Evolutionary conservation across 768 basidiomycete genomes (phyloP), one percentile per base, ranked within the genome.

Genomic region (Boletus vermiculosoides): DNA sequence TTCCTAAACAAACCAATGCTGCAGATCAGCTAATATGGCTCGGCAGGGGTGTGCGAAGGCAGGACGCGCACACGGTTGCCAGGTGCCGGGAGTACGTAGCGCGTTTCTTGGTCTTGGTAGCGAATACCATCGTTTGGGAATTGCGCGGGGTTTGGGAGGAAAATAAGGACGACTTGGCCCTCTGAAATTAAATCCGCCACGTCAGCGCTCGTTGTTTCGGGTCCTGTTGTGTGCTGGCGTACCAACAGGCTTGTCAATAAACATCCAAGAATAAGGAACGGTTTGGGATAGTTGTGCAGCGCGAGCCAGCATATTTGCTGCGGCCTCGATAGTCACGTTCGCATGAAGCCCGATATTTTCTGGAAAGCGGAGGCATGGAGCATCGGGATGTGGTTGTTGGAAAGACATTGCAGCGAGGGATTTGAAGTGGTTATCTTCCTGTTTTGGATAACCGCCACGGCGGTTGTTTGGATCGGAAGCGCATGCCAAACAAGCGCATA

Each of bases 101-200:
- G 82, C 42, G 80, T 79, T 66, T 93, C 91, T 52, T 83, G 73
- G 55, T 92, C 91, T 61, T 86, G 83, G 67, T 80, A 94, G 41
- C 88, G 83, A 54, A 93, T 78, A 20, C 91, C 91, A 63, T 94
- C 91, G 55, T 77, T 80, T 22, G 89, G 90, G 67, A 89, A 88
- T 3, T 81, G 78, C 25, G 77, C 64, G 55, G 81, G 81, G 15
- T 75, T 77, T 10, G 82, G 81, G 45, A 90, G 73, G 72, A 81
- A 91, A 45, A 92, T 71, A n/a, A 92, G 79, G 36, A 79, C 75
- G 31, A 86, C 73, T 63, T 85, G 80, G 0, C 87, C 88, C 64
- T 90, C 90, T 89, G 53, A 10, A 13, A 31, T 45, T 11, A 16
- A 51, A 54, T 25, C 18, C 1, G 42, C 28, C 5, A 30, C 12